Evolutionary conservation across 164 flowering plant species (phyloP).

Genomic region (Taxillus chinensis): DNA sequence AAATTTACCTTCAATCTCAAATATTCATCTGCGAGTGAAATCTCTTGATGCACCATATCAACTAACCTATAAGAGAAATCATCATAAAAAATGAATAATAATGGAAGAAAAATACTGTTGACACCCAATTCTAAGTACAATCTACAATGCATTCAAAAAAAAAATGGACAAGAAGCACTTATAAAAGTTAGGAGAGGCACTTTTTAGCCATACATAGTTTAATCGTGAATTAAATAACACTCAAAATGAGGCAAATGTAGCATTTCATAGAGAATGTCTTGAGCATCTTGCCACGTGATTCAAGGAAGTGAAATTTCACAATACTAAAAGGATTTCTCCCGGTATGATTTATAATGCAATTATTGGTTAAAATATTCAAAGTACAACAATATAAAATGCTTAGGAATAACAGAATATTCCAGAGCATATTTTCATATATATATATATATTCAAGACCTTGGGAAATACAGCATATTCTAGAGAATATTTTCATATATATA

Average conservation of each 20-base stretch:
- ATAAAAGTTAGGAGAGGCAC: too few species aligned
- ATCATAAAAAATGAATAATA: background rate
- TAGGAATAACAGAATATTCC: too few species aligned
- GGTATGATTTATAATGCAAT: too few species aligned
- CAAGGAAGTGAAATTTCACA: too few species aligned
- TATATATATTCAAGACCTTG: too few species aligned
- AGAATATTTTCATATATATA: too few species aligned
- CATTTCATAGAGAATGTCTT: background rate
- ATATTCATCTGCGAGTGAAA: conserved; percentile 81
- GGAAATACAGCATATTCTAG: too few species aligned
- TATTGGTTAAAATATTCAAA: too few species aligned
- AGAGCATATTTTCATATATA: too few species aligned
- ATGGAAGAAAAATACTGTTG: background rate
- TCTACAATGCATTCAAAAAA: background rate
- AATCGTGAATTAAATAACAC: background rate
- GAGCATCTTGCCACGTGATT: background rate
- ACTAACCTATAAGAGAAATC: conserved; percentile 45
- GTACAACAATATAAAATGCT: too few species aligned
- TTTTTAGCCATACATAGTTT: background rate
- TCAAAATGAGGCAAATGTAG: background rate
- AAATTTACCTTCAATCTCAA: conserved; percentile 61
- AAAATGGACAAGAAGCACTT: too few species aligned
- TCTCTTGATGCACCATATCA: conserved; percentile 78
- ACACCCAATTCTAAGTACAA: background rate
- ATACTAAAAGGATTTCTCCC: too few species aligned